These are phyloP conservation scores for Exsudoporus frostii DNA, from an alignment of 768 basidiomycete genomes.

Conservation along the genomic window DNA sequence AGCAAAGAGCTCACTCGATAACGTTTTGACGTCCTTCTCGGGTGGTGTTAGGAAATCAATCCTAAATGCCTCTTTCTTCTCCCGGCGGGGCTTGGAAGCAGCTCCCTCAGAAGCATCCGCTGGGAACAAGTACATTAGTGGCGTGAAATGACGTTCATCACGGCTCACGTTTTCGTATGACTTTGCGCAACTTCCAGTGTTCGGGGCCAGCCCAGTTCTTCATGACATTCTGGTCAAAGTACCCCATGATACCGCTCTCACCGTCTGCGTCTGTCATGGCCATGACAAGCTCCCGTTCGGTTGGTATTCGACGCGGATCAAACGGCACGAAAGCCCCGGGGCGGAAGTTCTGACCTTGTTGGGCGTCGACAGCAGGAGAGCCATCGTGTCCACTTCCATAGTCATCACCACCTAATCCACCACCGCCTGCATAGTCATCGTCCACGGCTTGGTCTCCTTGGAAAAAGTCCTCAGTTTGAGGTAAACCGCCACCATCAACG, in stretches of 20 bases:
- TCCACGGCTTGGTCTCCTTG: conserved; percentile 55
- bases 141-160: neutral
- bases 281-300: conserved; percentile 78
- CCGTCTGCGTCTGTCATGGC: conserved; percentile 74
- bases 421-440: conserved; percentile 43
- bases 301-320: conserved; percentile 77
- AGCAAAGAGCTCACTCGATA: conserved; percentile 72
- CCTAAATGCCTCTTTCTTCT: conserved; percentile 77
- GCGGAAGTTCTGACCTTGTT: conserved; percentile 36
- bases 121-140: conserved; percentile 15
- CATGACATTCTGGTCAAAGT: conserved; percentile 81
- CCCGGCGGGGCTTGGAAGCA: conserved; percentile 54
- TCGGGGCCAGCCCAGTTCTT: conserved; percentile 99
- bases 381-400: conserved; percentile 38
- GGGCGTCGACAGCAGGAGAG: conserved; percentile 43
- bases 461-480: conserved; percentile 63
- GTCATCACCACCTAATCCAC: conserved; percentile 42
- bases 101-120: conserved; percentile 51
- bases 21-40: conserved; percentile 57
- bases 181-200: conserved; percentile 92
- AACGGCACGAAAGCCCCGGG: conserved; percentile 68
- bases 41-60: conserved; percentile 72
- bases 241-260: conserved; percentile 65
- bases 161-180: conserved; percentile 70
- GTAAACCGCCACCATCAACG: conserved; percentile 37